Evolutionary conservation across 768 basidiomycete genomes (phyloP).

Genomic region (Kwoniella sp.): DNA sequence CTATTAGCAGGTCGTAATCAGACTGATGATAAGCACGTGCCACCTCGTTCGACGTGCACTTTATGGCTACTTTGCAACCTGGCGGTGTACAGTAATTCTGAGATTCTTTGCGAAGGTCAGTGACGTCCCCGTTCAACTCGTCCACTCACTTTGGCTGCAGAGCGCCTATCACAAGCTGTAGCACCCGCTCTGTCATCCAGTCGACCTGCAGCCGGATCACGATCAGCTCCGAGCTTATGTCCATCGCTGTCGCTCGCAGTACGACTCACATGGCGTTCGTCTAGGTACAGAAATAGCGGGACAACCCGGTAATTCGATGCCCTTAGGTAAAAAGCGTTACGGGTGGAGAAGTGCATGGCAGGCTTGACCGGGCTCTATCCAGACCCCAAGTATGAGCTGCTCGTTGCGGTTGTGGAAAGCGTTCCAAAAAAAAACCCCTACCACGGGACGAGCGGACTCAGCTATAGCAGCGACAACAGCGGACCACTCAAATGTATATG

Average conservation of each 20-base stretch:
- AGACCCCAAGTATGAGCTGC: not conserved
- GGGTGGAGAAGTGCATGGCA: constrained; percentile 63
- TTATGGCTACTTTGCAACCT: constrained; percentile 59
- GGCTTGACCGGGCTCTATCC: not conserved
- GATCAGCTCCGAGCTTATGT: not conserved
- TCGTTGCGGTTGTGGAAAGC: too few species aligned
- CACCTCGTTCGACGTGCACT: constrained; percentile 79
- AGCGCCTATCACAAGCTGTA: constrained; percentile 76
- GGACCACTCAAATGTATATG: too few species aligned
- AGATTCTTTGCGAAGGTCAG: constrained; percentile 51
- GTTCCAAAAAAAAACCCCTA: too few species aligned
- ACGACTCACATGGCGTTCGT: constrained; percentile 66
- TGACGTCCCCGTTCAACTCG: too few species aligned
- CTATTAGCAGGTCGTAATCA: constrained; percentile 1
- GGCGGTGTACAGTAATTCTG: constrained; percentile 24
- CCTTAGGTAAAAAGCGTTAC: constrained; percentile 78
- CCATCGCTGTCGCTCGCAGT: not conserved
- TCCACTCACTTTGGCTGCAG: constrained; percentile 66
- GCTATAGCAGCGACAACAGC: too few species aligned
- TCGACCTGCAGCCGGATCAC: constrained; percentile 49
- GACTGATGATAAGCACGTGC: constrained; percentile 52
- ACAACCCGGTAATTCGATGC: constrained; percentile 67
- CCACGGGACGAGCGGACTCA: too few species aligned
- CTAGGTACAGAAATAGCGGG: constrained; percentile 83
- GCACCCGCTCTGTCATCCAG: constrained; percentile 81